Base-by-base conservation (phyloP, 176 grass and related monocot species). In the Melocanna baccifera region DNA sequence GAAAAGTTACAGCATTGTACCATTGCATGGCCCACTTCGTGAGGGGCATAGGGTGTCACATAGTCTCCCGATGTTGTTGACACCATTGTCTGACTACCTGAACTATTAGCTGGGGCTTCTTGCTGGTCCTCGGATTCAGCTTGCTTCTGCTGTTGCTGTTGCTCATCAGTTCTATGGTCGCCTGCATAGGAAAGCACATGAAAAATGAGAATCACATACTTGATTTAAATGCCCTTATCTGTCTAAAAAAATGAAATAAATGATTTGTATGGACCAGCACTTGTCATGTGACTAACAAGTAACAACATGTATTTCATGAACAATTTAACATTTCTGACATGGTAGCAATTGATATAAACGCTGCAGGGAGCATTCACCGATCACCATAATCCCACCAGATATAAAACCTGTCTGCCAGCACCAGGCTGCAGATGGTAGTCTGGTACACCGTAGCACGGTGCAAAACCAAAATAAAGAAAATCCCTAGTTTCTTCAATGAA, bases 1-100 rank as follows among this genome's bases (percentile, higher is more conserved):
- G 50, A 25, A 79, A 62, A 72, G 41, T 42, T 59, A 65, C 23
- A 87, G 36, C 62, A 58, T 9, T 28, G 37, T 84, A 91, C 89
- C 89, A 91, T 84, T 80, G 81, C 80, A 80, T 80, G 85, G 75
- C 16, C 47, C 63, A 62, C 58, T 40, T 87, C 85, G 55, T 51
- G 89, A 83, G 78, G 81, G 69, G 61, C 75, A 91, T 80, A 91
- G 61, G 89, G 20, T 56, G 85, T 7, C 42, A 84, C 62, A 70
- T 81, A 91, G 63, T 91, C 89, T n/a, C 69, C 45, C 5, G 84
- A 26, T 83, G 89, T 84, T 74, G 89, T 91, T 51, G 75, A 81
- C 63, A 87, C 85, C 16, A 83, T 69, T 45, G 85, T 68, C 73
- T 91, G 85, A 67, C 85, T 87, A 75, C 64, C 85, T 80, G 70